Conservation (phyloP, 768 basidiomycete species). For the Plicaturopsis crispa region DNA sequence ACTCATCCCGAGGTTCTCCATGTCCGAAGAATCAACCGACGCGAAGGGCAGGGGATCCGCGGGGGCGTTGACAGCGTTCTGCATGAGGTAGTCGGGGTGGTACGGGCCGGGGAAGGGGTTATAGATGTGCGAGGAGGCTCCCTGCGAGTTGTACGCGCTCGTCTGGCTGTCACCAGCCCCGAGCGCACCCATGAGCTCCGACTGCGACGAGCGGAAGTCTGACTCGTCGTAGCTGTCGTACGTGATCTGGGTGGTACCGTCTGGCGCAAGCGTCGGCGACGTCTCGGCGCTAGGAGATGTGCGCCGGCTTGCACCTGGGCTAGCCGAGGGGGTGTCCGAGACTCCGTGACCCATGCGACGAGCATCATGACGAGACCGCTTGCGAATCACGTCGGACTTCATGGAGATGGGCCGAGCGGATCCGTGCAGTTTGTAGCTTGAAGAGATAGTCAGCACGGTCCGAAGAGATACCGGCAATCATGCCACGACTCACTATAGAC, state of each 20-base stretch:
- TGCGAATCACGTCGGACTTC: constrained; percentile 88
- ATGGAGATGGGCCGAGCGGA: constrained; percentile 83
- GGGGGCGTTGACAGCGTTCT: constrained; percentile 35
- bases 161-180: constrained; percentile 1
- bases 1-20: constrained; percentile 27
- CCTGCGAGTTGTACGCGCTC: constrained; percentile 17
- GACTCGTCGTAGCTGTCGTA: constrained; percentile 44
- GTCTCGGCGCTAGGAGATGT: constrained; percentile 56
- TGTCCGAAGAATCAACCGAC: constrained; percentile 37
- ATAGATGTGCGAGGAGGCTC: constrained; percentile 26
- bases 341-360: constrained; percentile 44
- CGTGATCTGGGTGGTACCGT: constrained; percentile 54
- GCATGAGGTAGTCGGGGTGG: constrained; percentile 62
- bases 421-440: constrained; percentile 75
- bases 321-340: constrained; percentile 68
- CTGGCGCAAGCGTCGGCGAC: constrained; percentile 64
- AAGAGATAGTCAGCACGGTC: constrained; percentile 2
- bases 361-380: constrained; percentile 77
- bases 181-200: constrained; percentile 35
- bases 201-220: constrained; percentile 29
- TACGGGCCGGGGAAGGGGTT: constrained; percentile 63
- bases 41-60: constrained; percentile 49
- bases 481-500: constrained; percentile 50
- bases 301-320: constrained; percentile 67
- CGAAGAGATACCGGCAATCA: not conserved